Conservation (phyloP, 2,329 filamentous ascomycete species). For the Aspergillus tamarii region DNA sequence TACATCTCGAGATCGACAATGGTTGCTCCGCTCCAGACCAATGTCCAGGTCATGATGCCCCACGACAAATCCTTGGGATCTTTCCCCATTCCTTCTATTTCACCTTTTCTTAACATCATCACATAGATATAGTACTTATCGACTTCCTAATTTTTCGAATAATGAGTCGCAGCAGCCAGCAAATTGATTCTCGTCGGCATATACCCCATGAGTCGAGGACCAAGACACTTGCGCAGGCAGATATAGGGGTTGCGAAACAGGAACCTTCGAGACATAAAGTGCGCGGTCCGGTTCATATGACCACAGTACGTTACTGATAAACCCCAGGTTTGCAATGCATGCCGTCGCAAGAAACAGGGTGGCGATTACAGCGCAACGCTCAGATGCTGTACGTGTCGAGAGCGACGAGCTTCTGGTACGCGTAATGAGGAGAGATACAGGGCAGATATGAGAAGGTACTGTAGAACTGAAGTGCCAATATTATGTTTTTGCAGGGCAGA, state of each 20-base stretch:
- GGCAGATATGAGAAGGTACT: slow-evolving; percentile 6
- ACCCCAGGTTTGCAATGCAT: slow-evolving; percentile 7
- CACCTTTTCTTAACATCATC: background rate
- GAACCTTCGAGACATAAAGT: background rate
- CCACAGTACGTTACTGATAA: background rate
- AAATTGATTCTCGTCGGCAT: background rate
- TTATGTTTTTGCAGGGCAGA: background rate
- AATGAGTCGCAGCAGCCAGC: background rate
- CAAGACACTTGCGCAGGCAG: background rate
- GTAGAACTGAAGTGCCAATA: background rate
- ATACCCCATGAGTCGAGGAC: background rate
- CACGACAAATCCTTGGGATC: background rate
- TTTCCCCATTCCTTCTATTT: background rate
- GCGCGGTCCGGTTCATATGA: background rate
- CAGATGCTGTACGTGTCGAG: slow-evolving; percentile 7
- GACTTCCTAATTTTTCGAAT: background rate
- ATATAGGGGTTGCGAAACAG: background rate
- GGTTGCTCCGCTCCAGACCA: background rate
- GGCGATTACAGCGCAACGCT: background rate
- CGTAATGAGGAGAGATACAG: slow-evolving; percentile 4
- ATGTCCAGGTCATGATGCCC: background rate
- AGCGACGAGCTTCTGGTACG: slow-evolving; percentile 3
- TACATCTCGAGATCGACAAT: background rate
- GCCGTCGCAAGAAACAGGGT: slow-evolving; percentile 5
- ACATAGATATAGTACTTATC: background rate